Base-by-base conservation (phyloP, 257 asterid species). In the Cruciata laevipes region DNA sequence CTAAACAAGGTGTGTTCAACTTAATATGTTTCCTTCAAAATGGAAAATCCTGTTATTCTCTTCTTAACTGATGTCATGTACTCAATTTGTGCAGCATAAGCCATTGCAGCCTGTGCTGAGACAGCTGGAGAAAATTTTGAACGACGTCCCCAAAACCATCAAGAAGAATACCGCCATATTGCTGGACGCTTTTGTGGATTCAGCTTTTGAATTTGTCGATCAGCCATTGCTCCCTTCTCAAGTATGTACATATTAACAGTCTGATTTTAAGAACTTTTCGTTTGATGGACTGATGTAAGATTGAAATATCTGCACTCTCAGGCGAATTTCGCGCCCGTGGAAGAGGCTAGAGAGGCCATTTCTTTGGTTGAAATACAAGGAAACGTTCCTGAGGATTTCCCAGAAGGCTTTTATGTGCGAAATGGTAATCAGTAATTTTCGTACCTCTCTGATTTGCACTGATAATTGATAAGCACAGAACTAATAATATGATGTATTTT, bases 271-370 rank as follows among this genome's bases (percentile, higher is more conserved):
- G 7, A 5, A 52, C 11, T 0, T 18, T 52, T 17, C 58, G 6
- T 52, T n/a, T 52, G 1, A 52, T 7, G 24, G 23, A 52, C 23
- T 18, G 5, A n/a, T 2, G 13, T n/a, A 52, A 44, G 14, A 44
- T 8, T 52, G 58, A 17, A 52, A 16, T 51, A 5, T 52, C 3
- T 21, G 32, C 21, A 24, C 67, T n/a, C 14, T 13, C 73, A 88
- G 93, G 78, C 78, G 66, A 88, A 86, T 65, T 86, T 82, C 75
- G 87, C 83, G 63, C 93, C 95, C 1, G 90, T 84, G 0, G 89
- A 84, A 71, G 90, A 84, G 79, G 73, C 77, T 10, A 88, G 72
- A 31, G 79, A 75, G 69, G 76, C 81, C 1, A 67, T 78, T n/a
- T 11, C 0, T 21, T 78, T 75, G 42, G 66, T 69, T 6, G 71